phyloP scores from a whole-genome alignment of 2,329 filamentous ascomycete species.

The Trichoderma sp. region DNA sequence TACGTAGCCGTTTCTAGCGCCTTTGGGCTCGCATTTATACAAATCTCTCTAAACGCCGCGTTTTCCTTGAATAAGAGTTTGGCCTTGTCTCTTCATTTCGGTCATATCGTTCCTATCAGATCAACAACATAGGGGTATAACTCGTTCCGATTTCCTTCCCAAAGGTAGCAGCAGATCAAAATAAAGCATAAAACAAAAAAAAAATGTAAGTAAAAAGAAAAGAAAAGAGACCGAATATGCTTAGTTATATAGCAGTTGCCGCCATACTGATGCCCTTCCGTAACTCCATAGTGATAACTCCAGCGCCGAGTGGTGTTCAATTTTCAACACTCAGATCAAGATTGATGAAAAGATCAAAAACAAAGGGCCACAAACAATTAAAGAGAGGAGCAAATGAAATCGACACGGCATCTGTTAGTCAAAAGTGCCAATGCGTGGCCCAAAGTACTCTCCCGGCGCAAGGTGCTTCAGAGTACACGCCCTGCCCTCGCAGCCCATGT shows the following conservation, averaged over 20 bases:
- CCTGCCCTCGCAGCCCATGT: constrained; percentile 46
- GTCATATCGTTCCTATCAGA: constrained; percentile 23
- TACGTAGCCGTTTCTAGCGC: constrained; percentile 14
- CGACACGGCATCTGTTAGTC: constrained; percentile 29
- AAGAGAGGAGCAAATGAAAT: neutral
- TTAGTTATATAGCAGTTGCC: constrained; percentile 3
- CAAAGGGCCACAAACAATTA: neutral
- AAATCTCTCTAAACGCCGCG: constrained; percentile 19
- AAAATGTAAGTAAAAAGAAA: neutral
- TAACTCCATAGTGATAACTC: constrained; percentile 21
- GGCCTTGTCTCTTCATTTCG: constrained; percentile 20
- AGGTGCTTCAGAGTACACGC: constrained; percentile 43
- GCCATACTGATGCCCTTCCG: constrained; percentile 16
- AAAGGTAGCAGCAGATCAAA: neutral
- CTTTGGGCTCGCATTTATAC: constrained; percentile 6
- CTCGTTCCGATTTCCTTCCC: constrained; percentile 22
- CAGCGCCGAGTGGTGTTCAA: constrained; percentile 11
- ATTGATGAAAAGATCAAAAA: neutral
- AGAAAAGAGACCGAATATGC: constrained; percentile 17
- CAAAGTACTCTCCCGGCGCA: constrained; percentile 42
- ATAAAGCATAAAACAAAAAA: neutral
- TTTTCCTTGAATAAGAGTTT: constrained; percentile 1
- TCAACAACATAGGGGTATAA: constrained; percentile 26
- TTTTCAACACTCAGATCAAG: constrained; percentile 7
- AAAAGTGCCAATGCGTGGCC: constrained; percentile 45